Percentiles rank a stretch among this genome's conserved stretches.
phyloP scores from a whole-genome alignment of 139 green algal species.

The Chlamydomonas incerta region DNA sequence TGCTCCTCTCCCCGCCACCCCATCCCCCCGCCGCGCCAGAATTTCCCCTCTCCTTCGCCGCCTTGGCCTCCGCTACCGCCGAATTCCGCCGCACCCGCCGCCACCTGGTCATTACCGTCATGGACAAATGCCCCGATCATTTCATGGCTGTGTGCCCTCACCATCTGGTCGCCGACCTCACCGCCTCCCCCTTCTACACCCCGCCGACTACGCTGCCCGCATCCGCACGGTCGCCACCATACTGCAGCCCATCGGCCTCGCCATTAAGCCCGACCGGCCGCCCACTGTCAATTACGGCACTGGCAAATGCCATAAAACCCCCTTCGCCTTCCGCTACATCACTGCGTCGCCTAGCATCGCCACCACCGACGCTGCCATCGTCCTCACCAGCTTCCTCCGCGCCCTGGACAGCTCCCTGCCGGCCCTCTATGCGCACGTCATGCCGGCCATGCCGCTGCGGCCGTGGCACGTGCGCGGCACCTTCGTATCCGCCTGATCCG shows the following conservation, averaged over 20 bases:
- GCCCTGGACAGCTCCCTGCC: not conserved
- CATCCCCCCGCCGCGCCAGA: not conserved
- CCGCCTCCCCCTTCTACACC: too few species aligned
- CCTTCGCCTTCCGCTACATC: not conserved
- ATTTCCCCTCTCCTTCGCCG: not conserved
- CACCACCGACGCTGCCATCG: not conserved
- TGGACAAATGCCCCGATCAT: conserved; percentile 4
- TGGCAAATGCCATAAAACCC: not conserved
- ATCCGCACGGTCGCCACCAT: too few species aligned
- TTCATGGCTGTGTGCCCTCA: too few species aligned
- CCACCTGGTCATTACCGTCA: not conserved
- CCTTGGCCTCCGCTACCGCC: not conserved
- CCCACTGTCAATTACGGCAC: not conserved
- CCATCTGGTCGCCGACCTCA: too few species aligned
- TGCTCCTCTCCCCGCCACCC: too few species aligned
- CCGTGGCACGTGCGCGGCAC: too few species aligned
- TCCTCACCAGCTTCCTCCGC: not conserved
- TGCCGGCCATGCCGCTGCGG: not conserved
- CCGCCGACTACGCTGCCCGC: not conserved
- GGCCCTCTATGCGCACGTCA: not conserved
- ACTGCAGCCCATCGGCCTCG: not conserved
- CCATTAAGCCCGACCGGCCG: not conserved
- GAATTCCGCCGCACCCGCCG: not conserved
- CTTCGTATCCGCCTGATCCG: too few species aligned
- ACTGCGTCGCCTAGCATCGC: not conserved